Evolutionary conservation across 2,329 filamentous ascomycete genomes (phyloP), one percentile per base, ranked within the genome.

Genomic region (Verticillium tricorpus): DNA sequence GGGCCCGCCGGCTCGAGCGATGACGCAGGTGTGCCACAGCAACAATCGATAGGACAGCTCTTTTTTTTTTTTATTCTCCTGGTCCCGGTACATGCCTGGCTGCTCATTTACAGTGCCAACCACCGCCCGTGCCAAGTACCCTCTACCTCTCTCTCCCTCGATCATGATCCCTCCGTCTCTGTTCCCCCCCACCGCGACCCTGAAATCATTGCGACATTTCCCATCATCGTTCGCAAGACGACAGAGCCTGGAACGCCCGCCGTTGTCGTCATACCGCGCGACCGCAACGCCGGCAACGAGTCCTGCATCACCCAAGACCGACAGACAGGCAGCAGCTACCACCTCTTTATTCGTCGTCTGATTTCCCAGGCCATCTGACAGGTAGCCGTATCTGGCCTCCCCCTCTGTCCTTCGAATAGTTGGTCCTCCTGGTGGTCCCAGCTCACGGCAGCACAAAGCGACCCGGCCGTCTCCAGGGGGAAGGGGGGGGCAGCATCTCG

Each of bases 1-100:
- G 31, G 34, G n/a, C 57, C 59, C 52, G 61, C 59, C 63, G 62
- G 32, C 63, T 60, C n/a, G 59, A 37, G 32, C 59, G 63, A 66
- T 66, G 64, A 66, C 64, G 64, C 64, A 66, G 56, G 35, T 66
- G 61, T 62, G 59, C 63, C 63, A 66, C 64, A 66, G 63, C 62
- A 65, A 60, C 64, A 64, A 64, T 63, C 62, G 55, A 56, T 39
- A 50, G 9, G 31, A 40, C 28, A 28, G 28, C 28, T 28, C 45
- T 52, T 52, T 52, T 37, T 56, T 45, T 45, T 12, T 12, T 22
- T 52, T 52, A 22, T 56, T 45, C n/a, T 12, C 8, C 12, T 25
- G 17, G 45, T 52, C 45, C 28, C 12, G 9, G 25, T 37, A 57
- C n/a, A 54, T 28, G 28, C 28, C 28, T n/a, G 56, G 8, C 22